phyloP scores from a whole-genome alignment of 192 early-diverging fungal genomes.

The Coemansia sp. region DNA sequence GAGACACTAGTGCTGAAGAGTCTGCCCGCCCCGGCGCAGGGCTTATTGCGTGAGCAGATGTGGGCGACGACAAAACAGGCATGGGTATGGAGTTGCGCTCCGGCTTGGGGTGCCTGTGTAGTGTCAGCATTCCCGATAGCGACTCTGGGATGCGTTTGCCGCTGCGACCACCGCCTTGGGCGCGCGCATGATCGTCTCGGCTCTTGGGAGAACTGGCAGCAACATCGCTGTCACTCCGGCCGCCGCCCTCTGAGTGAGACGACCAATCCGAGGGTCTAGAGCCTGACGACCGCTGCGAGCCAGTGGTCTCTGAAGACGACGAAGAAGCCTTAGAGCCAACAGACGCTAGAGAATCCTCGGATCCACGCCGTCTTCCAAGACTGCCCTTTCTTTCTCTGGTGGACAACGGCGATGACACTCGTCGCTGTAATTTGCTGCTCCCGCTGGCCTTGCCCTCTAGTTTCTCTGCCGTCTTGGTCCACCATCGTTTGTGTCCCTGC shows the following conservation, averaged over 20 bases:
- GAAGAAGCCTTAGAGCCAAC: constrained; percentile 9
- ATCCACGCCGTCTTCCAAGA: constrained; percentile 1
- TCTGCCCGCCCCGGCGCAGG: background rate
- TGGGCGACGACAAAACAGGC: constrained; percentile 10
- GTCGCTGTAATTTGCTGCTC: constrained; percentile 24
- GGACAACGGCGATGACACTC: constrained; percentile 4
- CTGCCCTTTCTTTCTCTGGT: constrained; percentile 11
- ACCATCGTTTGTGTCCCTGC: constrained; percentile 51
- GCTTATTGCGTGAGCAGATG: background rate
- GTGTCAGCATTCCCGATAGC: background rate
- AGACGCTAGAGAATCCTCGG: background rate
- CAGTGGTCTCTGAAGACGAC: constrained; percentile 6
- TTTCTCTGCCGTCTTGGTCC: constrained; percentile 32
- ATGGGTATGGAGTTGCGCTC: constrained; percentile 15
- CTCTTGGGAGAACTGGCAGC: background rate
- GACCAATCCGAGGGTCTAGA: constrained; percentile 32
- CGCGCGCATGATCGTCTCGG: background rate
- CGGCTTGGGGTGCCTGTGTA: background rate
- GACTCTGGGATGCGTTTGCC: background rate
- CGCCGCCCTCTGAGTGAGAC: constrained; percentile 1
- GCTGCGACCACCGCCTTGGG: background rate
- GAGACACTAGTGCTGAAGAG: background rate
- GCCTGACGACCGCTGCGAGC: background rate
- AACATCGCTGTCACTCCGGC: background rate
- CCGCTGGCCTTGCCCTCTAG: constrained; percentile 16